Conservation (phyloP, 257 asterid species). For the Fraxinus quadrangulata region DNA sequence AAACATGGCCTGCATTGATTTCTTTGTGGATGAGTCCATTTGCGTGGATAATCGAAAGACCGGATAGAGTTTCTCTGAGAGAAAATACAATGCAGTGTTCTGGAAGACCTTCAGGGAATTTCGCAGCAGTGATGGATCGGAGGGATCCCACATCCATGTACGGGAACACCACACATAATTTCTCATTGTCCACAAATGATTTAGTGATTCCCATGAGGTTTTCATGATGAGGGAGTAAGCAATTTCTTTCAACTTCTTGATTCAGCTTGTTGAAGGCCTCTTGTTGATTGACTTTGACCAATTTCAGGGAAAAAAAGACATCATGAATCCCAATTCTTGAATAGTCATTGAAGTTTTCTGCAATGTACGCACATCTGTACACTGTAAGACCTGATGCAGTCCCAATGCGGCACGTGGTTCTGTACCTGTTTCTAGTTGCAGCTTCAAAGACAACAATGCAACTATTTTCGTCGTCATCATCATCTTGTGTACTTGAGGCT, state of each 20-base stretch:
- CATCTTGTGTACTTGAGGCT: neutral
- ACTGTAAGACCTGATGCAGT: neutral
- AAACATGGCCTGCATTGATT: conserved; percentile 22
- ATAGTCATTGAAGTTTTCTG: neutral
- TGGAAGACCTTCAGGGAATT: conserved; percentile 10
- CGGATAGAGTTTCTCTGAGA: neutral
- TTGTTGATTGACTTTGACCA: neutral
- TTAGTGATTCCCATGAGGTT: neutral
- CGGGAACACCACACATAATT: conserved; percentile 13
- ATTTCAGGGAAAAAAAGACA: neutral
- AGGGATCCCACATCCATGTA: conserved; percentile 18
- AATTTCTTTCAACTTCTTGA: neutral
- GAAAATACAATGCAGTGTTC: neutral
- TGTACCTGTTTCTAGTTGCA: neutral
- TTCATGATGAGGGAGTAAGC: neutral
- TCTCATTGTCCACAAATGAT: neutral
- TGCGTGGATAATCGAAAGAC: conserved; percentile 6
- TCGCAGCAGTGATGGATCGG: neutral
- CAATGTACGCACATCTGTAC: neutral
- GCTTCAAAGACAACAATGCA: neutral
- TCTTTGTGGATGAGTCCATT: neutral
- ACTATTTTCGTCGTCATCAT: no score
- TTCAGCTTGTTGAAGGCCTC: conserved; percentile 1
- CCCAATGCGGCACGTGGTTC: neutral
- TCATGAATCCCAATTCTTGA: neutral